A percentile compares a stretch with the other conserved stretches of the same genome.
Conservation (phyloP, 768 basidiomycete genomes). For the Mycena albidolilacea region DNA sequence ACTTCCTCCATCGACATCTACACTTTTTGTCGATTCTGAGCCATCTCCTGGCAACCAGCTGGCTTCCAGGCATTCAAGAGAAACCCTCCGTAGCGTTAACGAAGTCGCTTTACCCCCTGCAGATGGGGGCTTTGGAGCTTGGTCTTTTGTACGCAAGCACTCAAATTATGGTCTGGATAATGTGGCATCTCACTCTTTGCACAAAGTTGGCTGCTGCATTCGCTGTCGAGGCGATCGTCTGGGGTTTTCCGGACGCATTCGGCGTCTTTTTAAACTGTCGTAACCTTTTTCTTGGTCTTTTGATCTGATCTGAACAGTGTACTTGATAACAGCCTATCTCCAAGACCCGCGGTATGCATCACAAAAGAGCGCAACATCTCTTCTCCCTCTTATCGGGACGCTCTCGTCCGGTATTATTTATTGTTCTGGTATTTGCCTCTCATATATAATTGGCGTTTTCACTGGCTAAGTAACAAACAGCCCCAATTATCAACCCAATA, state of each 20-base stretch:
- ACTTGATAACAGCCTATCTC: constrained; percentile 40
- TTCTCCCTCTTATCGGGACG: constrained; percentile 44
- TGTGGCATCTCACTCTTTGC: neutral
- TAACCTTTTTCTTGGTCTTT: neutral
- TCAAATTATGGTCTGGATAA: neutral
- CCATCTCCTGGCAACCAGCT: neutral
- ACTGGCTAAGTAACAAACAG: neutral
- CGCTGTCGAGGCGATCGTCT: constrained; percentile 45
- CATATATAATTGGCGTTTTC: neutral
- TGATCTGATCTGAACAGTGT: neutral
- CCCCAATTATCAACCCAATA: constrained; percentile 39
- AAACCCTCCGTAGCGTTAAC: neutral
- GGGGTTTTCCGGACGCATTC: constrained; percentile 48
- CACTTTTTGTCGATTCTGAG: constrained; percentile 1
- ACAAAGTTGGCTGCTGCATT: constrained; percentile 45
- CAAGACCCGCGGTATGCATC: constrained; percentile 39
- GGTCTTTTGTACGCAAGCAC: constrained; percentile 43
- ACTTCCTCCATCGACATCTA: constrained; percentile 17
- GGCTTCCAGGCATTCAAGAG: neutral
- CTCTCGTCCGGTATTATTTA: constrained; percentile 39
- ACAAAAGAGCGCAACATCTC: constrained; percentile 40
- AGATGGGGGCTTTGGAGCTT: constrained; percentile 43
- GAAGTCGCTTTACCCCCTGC: constrained; percentile 38
- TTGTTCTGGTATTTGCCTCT: constrained; percentile 42
- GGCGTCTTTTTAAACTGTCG: constrained; percentile 47